Evolutionary conservation across 2,329 filamentous ascomycete species (phyloP), one percentile per base, ranked within the genome.

Genomic region (Aspergillus brunneoviolaceus): DNA sequence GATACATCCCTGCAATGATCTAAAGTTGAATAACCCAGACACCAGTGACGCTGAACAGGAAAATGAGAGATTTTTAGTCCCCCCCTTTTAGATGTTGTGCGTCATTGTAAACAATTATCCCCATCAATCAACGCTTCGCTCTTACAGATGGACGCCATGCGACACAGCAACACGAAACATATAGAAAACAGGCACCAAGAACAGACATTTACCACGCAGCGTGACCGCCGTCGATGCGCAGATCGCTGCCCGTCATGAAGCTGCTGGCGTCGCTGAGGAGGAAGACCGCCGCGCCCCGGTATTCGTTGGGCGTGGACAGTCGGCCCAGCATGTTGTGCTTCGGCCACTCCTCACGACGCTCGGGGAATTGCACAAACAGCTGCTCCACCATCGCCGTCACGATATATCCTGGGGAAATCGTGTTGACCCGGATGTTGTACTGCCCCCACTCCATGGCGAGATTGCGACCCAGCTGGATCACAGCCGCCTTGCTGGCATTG

Each of bases 241-340:
- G 64, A 72, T 85, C 81, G 49, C 78, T 76, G 5, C 82, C 83
- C 10, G 83, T 85, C 80, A 84, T 84, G 70, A 84, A 85, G 60
- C 75, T 79, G 67, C 80, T 83, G 7, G 79, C 80, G 62, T 81
- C 79, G 59, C 77, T 80, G 33, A 81, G 67, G 60, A 81, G 68
- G 64, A 81, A 81, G 42, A 81, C 75, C 0, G 79, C 77, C 0
- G 79, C 78, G 5, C 79, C 88, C 52, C 88, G 84, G 74, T 89
- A 91, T 73, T 92, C 89, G 52, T 86, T 80, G 0, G 89, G 88
- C 23, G 76, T 77, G 70, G 87, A 89, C 61, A 92, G 79, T 35
- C 86, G 83, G 29, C 84, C 87, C 56, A 96, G 81, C 91, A 96
- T 95, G 76, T 96, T 96, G 76, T 94, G 88, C 68, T 84, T 88